Base-by-base conservation (phyloP, 1,284 basidiomycete species). In the Pterula multifida region DNA sequence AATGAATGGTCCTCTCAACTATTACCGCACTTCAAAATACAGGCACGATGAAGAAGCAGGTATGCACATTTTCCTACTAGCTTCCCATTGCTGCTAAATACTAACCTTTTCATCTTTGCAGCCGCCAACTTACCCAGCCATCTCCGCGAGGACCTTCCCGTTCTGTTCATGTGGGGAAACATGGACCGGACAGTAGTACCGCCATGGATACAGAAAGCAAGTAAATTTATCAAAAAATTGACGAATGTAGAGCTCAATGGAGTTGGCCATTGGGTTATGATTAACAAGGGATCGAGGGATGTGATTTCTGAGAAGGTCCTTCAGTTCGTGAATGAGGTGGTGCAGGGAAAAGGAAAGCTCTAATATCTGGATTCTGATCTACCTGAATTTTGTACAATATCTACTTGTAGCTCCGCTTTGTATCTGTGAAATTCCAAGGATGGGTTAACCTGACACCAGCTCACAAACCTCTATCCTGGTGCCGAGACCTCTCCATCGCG, bases 401-500 rank as follows among this genome's bases (percentile, higher is more conserved):
- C 28, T 15, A 6, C 28, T 15, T 6, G 28, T 32, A 6, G 28
- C 6, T 32, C 28, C 6, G 28, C 28, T 15, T n/a, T n/a, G n/a
- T n/a, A n/a, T n/a, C n/a, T n/a, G n/a, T 32, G 28, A 32, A 15
- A 32, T 32, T 6, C 28, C 15, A 6, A 32, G 28, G 15, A 32
- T 15, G 15, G 6, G 6, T 32, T 15, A 32, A 15, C 6, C 6
- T 6, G 28, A 32, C 28, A 17, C 19, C 9, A 42, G 19, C 19
- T 42, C 39, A n/a, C n/a, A 55, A 11, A 79, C 66, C 46, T 81
- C 70, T 2, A 70, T 45, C 36, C 60, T 66, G 19, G 70, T 72
- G 3, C 79, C 75, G 21, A 94, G 66, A 3, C 85, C 89, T 56
- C 82, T 79, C 91, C 91, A 95, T 24, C 76, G 68, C 1, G 90